Evolutionary conservation across 2,329 filamentous ascomycete genomes (phyloP).

Genomic region (Talaromyces sp.): DNA sequence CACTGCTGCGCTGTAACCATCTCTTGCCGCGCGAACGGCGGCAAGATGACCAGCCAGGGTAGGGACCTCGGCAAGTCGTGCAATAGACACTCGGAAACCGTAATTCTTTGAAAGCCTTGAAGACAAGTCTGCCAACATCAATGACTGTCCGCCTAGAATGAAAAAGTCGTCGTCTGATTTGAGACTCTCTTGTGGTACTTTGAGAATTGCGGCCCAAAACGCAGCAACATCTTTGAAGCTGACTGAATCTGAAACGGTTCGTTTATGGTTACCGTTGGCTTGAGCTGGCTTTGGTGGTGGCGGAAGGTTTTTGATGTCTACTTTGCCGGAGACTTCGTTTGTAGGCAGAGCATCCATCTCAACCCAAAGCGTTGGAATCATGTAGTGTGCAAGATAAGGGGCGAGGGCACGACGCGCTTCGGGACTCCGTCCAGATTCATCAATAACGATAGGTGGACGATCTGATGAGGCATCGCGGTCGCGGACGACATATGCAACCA

Average conservation of each 20-base stretch:
- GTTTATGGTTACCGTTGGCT: slow-evolving; percentile 41
- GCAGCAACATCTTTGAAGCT: slow-evolving; percentile 65
- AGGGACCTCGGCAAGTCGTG: slow-evolving; percentile 66
- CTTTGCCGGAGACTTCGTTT: slow-evolving; percentile 75
- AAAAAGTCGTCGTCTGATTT: slow-evolving; percentile 74
- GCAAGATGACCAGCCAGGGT: slow-evolving; percentile 71
- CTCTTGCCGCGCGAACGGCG: slow-evolving; percentile 66
- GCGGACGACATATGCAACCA: slow-evolving; percentile 72
- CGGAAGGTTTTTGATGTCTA: slow-evolving; percentile 69
- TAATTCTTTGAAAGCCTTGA: slow-evolving; percentile 66
- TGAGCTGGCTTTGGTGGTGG: slow-evolving; percentile 56
- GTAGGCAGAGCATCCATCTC: slow-evolving; percentile 68
- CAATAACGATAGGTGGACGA: slow-evolving; percentile 62
- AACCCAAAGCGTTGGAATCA: slow-evolving; percentile 78
- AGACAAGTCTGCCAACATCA: slow-evolving; percentile 74
- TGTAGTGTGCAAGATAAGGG: slow-evolving; percentile 71
- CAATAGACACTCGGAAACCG: slow-evolving; percentile 69
- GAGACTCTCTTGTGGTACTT: slow-evolving; percentile 60
- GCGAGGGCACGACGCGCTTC: slow-evolving; percentile 63
- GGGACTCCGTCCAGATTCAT: slow-evolving; percentile 69
- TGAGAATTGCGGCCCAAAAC: slow-evolving; percentile 68
- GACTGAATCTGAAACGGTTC: slow-evolving; percentile 60
- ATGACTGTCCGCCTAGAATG: slow-evolving; percentile 74
- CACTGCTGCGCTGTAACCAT: slow-evolving; percentile 70
- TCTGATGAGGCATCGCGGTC: slow-evolving; percentile 56